These are phyloP conservation scores for Cladosporium halotolerans DNA, from an alignment of 2,329 filamentous ascomycete genomes.

Conservation along the genomic window DNA sequence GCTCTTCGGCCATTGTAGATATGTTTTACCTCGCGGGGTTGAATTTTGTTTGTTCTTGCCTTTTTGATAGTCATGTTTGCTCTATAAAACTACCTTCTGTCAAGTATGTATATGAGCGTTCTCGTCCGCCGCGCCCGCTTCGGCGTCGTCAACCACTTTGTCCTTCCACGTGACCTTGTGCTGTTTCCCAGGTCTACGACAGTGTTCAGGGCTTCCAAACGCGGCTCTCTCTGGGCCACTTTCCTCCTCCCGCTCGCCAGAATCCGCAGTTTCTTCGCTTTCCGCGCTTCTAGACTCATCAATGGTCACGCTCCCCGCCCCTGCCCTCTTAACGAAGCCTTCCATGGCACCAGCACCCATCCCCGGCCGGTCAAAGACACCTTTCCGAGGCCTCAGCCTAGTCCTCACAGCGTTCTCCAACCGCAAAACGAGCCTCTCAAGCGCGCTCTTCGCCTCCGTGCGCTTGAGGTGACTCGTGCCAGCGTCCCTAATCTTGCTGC, in stretches of 20 bases:
- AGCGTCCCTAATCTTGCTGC: slow-evolving; percentile 62
- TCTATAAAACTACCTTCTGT: neutral
- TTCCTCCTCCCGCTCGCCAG: neutral
- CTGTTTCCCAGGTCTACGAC: slow-evolving; percentile 1
- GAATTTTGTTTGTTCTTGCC: neutral
- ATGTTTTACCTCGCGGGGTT: neutral
- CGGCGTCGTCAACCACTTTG: neutral
- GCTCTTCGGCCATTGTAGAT: neutral
- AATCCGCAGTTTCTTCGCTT: neutral
- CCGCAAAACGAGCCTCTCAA: slow-evolving; percentile 70
- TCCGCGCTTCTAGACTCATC: neutral
- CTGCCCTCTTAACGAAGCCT: slow-evolving; percentile 20
- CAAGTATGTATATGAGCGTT: slow-evolving; percentile 9
- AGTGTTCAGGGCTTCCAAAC: neutral
- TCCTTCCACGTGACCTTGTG: slow-evolving; percentile 7
- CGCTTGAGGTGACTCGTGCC: slow-evolving; percentile 66
- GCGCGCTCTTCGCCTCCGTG: slow-evolving; percentile 68
- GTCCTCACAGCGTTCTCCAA: slow-evolving; percentile 66
- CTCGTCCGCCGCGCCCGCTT: neutral
- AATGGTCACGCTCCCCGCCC: neutral
- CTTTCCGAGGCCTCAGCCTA: slow-evolving; percentile 33
- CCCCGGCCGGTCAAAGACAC: slow-evolving; percentile 20
- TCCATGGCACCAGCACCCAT: slow-evolving; percentile 1
- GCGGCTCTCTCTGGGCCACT: neutral
- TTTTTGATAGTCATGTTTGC: neutral